phyloP scores from a whole-genome alignment of 139 green algal species.

The Coelastrella sp. region DNA sequence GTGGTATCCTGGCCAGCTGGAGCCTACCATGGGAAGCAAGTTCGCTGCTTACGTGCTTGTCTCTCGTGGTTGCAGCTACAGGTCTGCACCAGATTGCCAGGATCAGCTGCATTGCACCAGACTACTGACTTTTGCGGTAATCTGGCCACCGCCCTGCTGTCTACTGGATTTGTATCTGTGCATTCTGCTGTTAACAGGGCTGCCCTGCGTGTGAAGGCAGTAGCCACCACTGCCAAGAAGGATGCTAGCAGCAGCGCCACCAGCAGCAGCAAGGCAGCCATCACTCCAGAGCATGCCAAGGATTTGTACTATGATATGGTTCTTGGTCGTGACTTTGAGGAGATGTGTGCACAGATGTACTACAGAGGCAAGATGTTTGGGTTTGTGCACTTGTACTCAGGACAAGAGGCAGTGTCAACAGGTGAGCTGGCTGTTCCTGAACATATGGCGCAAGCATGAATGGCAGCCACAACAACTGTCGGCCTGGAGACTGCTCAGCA shows the following conservation, averaged over 20 bases:
- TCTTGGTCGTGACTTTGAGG: constrained; percentile 96
- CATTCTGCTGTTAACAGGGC: neutral
- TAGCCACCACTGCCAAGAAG: constrained; percentile 53
- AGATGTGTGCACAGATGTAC: constrained; percentile 99
- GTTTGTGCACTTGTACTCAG: constrained; percentile 98
- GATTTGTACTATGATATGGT: constrained; percentile 93
- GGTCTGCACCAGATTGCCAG: too few species aligned
- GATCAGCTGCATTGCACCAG: too few species aligned
- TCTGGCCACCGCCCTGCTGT: neutral
- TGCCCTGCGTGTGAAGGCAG: constrained; percentile 44
- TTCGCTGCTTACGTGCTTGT: too few species aligned
- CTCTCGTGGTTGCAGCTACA: too few species aligned
- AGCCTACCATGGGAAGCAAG: too few species aligned
- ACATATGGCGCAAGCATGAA: neutral
- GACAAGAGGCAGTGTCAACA: constrained; percentile 94
- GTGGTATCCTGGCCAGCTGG: too few species aligned
- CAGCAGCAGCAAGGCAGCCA: constrained; percentile 29
- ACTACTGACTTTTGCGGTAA: too few species aligned
- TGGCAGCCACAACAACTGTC: neutral
- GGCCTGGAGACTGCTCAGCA: neutral
- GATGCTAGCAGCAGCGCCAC: constrained; percentile 15
- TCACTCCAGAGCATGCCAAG: constrained; percentile 83
- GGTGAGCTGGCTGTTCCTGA: constrained; percentile 37
- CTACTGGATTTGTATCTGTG: neutral
- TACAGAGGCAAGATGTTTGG: constrained; percentile 97